These are phyloP conservation scores for Penicillium parvum DNA, from an alignment of 495 filamentous ascomycete species.

Conservation along the genomic window DNA sequence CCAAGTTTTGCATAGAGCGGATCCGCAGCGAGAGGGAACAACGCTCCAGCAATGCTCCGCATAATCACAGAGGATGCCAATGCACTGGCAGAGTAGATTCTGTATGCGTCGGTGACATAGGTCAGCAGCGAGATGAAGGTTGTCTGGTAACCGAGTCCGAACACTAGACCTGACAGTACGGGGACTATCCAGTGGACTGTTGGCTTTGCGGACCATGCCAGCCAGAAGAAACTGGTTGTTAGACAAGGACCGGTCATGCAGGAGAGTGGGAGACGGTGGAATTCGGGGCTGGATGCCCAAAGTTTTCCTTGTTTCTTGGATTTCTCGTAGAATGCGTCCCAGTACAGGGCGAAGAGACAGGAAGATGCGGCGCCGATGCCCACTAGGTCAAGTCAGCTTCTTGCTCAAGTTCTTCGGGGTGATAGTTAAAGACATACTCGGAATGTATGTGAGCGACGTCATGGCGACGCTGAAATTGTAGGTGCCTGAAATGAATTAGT, in stretches of 20 bases:
- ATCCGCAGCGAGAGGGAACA: constrained; percentile 42
- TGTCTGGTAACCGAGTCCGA: constrained; percentile 64
- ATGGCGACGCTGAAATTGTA: constrained; percentile 34
- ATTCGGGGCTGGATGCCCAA: constrained; percentile 53
- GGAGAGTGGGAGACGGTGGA: constrained; percentile 61
- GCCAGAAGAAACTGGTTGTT: constrained; percentile 64
- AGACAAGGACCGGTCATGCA: constrained; percentile 62
- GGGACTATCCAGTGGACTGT: constrained; percentile 61
- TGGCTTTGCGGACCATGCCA: constrained; percentile 59
- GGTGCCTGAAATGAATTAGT: constrained; percentile 12
- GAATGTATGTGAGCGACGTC: constrained; percentile 42
- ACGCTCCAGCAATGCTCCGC: constrained; percentile 58
- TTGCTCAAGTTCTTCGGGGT: not conserved
- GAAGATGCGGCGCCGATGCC: constrained; percentile 34
- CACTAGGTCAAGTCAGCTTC: constrained; percentile 23
- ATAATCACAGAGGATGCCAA: constrained; percentile 59
- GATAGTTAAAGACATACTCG: constrained; percentile 23
- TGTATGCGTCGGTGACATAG: constrained; percentile 75
- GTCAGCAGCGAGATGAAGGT: constrained; percentile 68
- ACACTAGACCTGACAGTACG: constrained; percentile 58
- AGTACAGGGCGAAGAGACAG: constrained; percentile 44
- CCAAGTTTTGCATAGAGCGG: constrained; percentile 39
- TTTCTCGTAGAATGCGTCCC: constrained; percentile 49
- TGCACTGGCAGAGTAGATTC: constrained; percentile 64
- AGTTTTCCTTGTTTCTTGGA: constrained; percentile 30